A percentile compares a stretch with the other conserved stretches of the same genome.
Conservation (phyloP, 1,284 basidiomycete genomes). For the Fomitopsis palustris region DNA sequence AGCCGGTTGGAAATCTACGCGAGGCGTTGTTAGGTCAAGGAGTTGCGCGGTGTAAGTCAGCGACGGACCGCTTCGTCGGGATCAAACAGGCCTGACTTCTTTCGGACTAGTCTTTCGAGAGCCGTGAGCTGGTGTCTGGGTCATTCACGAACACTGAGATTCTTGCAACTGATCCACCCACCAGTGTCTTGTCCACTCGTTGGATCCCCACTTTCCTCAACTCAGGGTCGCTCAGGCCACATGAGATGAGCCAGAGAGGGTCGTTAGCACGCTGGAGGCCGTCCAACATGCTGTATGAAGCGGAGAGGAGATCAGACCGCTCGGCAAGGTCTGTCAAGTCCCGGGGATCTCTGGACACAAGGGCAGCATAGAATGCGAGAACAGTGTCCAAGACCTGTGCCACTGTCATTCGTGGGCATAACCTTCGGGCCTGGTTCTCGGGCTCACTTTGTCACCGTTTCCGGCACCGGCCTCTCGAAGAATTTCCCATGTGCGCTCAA, state of each 20-base stretch:
- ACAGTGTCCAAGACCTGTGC: constrained; percentile 56
- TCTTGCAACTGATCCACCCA: constrained; percentile 20
- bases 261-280: constrained; percentile 37
- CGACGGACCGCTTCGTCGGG: constrained; percentile 35
- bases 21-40: constrained; percentile 8
- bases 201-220: constrained; percentile 42
- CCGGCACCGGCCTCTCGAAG: constrained; percentile 57
- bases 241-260: constrained; percentile 37
- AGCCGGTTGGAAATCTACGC: constrained; percentile 51
- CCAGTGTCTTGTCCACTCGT: constrained; percentile 46
- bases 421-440: neutral
- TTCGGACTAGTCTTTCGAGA: constrained; percentile 43
- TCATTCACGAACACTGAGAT: neutral
- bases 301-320: constrained; percentile 36
- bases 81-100: constrained; percentile 44
- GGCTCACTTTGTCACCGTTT: constrained; percentile 51
- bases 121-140: constrained; percentile 8
- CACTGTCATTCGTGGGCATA: neutral
- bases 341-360: constrained; percentile 53
- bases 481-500: constrained; percentile 61
- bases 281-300: constrained; percentile 43
- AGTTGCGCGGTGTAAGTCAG: constrained; percentile 2
- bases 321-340: constrained; percentile 51
- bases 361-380: constrained; percentile 51
- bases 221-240: constrained; percentile 30